A percentile compares a stretch with the other conserved stretches of the same genome.
These are phyloP conservation scores for Moniliophthora roreri DNA, from an alignment of 1,284 basidiomycete species.

Conservation along the genomic window DNA sequence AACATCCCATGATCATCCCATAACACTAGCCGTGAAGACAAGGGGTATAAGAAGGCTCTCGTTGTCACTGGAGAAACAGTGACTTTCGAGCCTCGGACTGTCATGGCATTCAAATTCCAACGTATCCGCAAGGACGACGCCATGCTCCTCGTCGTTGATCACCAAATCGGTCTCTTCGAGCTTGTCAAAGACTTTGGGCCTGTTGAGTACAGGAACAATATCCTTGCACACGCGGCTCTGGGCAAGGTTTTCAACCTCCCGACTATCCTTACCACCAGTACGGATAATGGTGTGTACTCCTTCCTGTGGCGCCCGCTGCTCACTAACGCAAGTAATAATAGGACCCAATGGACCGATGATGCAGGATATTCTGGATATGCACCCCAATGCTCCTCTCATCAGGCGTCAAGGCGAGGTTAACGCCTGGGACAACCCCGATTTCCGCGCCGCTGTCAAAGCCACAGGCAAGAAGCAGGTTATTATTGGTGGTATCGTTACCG, in stretches of 20 bases:
- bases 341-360: conserved; percentile 48
- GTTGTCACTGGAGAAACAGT: too few species aligned
- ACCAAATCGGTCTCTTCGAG: conserved; percentile 47
- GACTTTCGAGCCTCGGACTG: too few species aligned
- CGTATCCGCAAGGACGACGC: conserved; percentile 44
- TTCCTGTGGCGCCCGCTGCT: conserved; percentile 12
- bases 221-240: conserved; percentile 44
- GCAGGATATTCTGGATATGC: conserved; percentile 40
- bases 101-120: conserved; percentile 30
- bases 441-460: conserved; percentile 43
- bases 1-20: too few species aligned
- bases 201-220: conserved; percentile 39
- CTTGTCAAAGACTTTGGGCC: conserved; percentile 38
- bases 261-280: conserved; percentile 43
- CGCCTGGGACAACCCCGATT: conserved; percentile 50
- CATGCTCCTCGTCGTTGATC: conserved; percentile 44
- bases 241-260: conserved; percentile 44
- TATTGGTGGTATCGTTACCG: conserved; percentile 46
- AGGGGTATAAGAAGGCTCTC: too few species aligned
- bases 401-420: conserved; percentile 48
- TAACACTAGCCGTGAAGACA: too few species aligned
- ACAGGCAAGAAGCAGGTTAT: conserved; percentile 49
- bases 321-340: conserved; percentile 14
- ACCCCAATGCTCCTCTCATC: conserved; percentile 42
- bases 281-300: conserved; percentile 34